Base-by-base conservation (phyloP, 371 early-diverging fungal genomes). In the Parasitella parasitica region DNA sequence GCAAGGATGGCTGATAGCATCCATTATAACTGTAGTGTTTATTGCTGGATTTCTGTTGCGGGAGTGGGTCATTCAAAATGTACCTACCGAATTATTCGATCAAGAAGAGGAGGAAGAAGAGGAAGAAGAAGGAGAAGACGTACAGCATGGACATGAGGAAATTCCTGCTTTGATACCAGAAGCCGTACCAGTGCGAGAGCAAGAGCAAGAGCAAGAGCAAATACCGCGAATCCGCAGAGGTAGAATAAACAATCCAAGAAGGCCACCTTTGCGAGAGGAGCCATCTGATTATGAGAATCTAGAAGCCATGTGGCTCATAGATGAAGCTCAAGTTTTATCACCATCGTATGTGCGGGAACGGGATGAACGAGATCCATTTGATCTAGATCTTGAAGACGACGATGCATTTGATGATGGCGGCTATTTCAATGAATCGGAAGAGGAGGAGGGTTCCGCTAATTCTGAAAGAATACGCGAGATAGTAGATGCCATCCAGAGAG, bases 11-110 rank as follows among this genome's bases (percentile, higher is more conserved):
- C 82, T 92, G 30, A 87, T 95, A 41, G 86, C 91, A 2, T 77
- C 86, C 24, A 61, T 86, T 20, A 85, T 89, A 0, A 81, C 94
- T 12, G 72, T 92, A 7, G 73, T 89, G 5, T 93, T 91, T 61
- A 80, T 93, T 13, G 86, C 86, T 3, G 80, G 89, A 11, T 88
- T 93, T 61, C 77, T 90, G 27, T 73, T 94, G 35, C 87, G 92
- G 15, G 96, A 96, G 71, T 94, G 93, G 89, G 86, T 94, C 9
- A 73, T 88, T 24, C 87, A 91, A 59, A 90, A 94, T 60, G 85
- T 89, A 4, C 88, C 87, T 18, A 13, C 15, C 5, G 36, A 41
- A 53, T 13, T 54, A 28, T 26, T 48, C 22, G 49, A 54, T 16
- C 15, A 36, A 16, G 38, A 50, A 8, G 20, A 27, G 1, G 26